These are phyloP conservation scores for Backusella macrospora DNA, from an alignment of 192 early-diverging fungal genomes.

Conservation along the genomic window DNA sequence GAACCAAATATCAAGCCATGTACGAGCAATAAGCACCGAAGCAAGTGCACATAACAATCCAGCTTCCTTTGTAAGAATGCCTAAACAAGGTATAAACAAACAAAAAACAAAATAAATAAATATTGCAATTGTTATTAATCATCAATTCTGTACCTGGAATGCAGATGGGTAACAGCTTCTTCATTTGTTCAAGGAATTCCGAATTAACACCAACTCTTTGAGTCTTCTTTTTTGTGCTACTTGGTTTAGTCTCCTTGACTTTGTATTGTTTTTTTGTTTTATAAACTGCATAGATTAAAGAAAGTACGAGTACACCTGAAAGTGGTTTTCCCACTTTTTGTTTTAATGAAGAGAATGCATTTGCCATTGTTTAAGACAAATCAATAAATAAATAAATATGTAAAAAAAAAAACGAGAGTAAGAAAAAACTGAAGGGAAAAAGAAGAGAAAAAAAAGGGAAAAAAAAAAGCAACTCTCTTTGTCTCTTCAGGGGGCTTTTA, in stretches of 20 bases:
- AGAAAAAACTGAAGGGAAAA: background rate
- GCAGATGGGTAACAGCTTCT: conserved; percentile 59
- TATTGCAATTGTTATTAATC: background rate
- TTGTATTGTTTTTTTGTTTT: conserved; percentile 12
- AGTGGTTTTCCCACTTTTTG: background rate
- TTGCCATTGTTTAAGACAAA: background rate
- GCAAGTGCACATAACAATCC: conserved; percentile 50
- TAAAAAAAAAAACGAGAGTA: conserved; percentile 9
- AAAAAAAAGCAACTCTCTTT: too few relatives aligned
- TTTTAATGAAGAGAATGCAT: conserved; percentile 21
- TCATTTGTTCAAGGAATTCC: conserved; percentile 59
- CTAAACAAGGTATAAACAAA: conserved; percentile 7
- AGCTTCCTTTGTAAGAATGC: conserved; percentile 52
- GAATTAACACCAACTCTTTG: conserved; percentile 56
- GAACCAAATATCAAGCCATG: conserved; percentile 64
- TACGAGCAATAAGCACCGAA: conserved; percentile 58
- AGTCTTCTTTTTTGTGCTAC: background rate
- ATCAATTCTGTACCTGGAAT: conserved; percentile 49
- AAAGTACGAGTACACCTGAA: conserved; percentile 11
- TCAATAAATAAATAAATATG: background rate
- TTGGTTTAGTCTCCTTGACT: background rate
- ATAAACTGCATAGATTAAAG: conserved; percentile 23
- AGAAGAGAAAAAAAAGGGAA: background rate
- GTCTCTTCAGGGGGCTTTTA: background rate
- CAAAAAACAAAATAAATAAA: too few relatives aligned